These are phyloP conservation scores for Myxozyma sirexii DNA, from an alignment of 805 yeast species.

Conservation along the genomic window DNA sequence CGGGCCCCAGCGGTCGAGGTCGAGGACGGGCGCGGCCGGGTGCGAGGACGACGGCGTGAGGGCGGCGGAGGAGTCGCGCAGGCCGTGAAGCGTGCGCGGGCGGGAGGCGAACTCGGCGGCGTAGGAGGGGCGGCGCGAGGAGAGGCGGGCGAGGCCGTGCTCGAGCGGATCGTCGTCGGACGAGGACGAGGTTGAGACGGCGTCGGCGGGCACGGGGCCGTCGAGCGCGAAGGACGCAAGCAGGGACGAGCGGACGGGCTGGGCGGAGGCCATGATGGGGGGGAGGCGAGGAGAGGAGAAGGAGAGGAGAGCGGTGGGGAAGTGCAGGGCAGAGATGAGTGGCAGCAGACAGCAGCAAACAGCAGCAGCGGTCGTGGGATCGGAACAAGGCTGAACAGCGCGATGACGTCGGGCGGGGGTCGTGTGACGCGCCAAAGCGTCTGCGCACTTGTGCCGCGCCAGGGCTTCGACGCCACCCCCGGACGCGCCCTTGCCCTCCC, in stretches of 20 bases:
- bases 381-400: slow-evolving; percentile 10
- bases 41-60: slow-evolving; percentile 28
- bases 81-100: slow-evolving; percentile 33
- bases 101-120: slow-evolving; percentile 60
- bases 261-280: slow-evolving; percentile 2
- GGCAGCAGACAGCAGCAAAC: too few relatives aligned
- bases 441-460: too few relatives aligned
- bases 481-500: too few relatives aligned
- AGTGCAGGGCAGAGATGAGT: not conserved
- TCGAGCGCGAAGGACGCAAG: not conserved
- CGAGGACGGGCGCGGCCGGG: slow-evolving; percentile 24
- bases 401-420: slow-evolving; percentile 21
- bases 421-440: slow-evolving; percentile 8
- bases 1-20: slow-evolving; percentile 25
- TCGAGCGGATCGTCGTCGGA: slow-evolving; percentile 23
- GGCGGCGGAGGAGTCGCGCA: slow-evolving; percentile 10
- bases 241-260: slow-evolving; percentile 1
- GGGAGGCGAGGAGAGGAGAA: not conserved
- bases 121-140: slow-evolving; percentile 65
- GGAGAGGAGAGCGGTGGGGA: slow-evolving; percentile 1
- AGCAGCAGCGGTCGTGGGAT: not conserved
- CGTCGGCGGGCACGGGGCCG: slow-evolving; percentile 7
- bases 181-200: slow-evolving; percentile 14
- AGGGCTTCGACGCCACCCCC: too few relatives aligned
- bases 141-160: slow-evolving; percentile 52